Base-by-base conservation (phyloP, 176 grass and related monocot species). In the Cocos nucifera region DNA sequence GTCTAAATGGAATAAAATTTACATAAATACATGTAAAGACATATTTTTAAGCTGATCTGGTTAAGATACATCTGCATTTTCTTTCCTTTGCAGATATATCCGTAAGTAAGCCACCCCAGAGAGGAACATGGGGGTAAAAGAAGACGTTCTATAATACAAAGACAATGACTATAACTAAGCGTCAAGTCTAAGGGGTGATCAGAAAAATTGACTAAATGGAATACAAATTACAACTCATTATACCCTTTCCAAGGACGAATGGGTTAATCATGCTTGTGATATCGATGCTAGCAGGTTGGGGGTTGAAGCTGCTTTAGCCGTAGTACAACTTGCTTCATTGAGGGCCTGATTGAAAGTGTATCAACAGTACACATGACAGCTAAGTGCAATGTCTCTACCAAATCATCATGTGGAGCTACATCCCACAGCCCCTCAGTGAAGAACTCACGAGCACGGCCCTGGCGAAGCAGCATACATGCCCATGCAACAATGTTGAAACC, bases 401-500 rank as follows among this genome's bases (percentile, higher is more conserved):
- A 77, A 62, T 95, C 86, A 76, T 95, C 90, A 48, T 90, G 86
- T 0, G 90, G 90, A 21, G 86, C 80, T 19, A 70, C 63, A 76
- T 86, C 83, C 90, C 90, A 95, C 32, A 95, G 67, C 25, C 90
- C 90, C 63, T 90, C 86, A 20, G 89, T 78, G 64, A 90, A 95
- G 59, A 95, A 95, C 67, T 95, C 86, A 58, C 76, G 75, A 50
- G 77, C 83, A 17, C 86, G 73, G 59, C 90, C 90, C 81, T 95
- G 86, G 48, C 77, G 80, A 29, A 95, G 78, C 61, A 95, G 60
- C 86, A 89, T 95, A 79, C 86, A 87, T 57, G 74, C 90, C 90
- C 90, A 95, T 67, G 86, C 80, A 79, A 95, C 90, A 65, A 95
- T 95, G 75, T 95, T 95, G 57, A 95, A 95, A 19, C 90, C 90